Conservation (phyloP, 306 rosid genomes). For the Cicer cuneatum region DNA sequence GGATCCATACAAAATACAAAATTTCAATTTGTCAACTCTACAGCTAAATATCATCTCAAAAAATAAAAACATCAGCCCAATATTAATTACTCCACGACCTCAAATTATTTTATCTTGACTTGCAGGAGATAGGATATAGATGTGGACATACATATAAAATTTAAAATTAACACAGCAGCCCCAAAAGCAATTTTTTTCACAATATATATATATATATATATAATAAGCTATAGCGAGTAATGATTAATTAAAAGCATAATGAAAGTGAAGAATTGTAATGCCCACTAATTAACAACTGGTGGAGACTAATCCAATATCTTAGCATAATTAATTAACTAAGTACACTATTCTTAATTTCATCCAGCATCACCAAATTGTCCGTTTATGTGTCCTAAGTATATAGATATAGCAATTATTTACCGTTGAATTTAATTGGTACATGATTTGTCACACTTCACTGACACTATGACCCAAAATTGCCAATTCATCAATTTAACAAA, state of each 20-base stretch:
- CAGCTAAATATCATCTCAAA: neutral
- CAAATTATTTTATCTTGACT: conserved; percentile 56
- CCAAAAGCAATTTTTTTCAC: conserved; percentile 35
- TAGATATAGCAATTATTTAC: too few species aligned
- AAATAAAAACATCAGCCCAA: neutral
- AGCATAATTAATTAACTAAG: neutral
- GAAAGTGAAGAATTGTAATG: conserved; percentile 45
- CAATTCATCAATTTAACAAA: conserved; percentile 34
- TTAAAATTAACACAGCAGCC: conserved; percentile 39
- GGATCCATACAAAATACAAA: conserved; percentile 3
- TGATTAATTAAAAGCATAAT: conserved; percentile 47
- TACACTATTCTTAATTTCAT: conserved; percentile 17
- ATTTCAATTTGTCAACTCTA: conserved; percentile 1
- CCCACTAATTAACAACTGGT: conserved; percentile 45
- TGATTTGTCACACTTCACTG: conserved; percentile 48
- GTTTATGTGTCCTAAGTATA: conserved; percentile 33
- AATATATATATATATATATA: conserved; percentile 13
- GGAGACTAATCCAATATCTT: conserved; percentile 33
- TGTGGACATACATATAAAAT: conserved; percentile 32
- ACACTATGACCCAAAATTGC: conserved; percentile 40
- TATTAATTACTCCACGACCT: conserved; percentile 18
- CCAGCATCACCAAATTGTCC: conserved; percentile 42
- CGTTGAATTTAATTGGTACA: conserved; percentile 14
- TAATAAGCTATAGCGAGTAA: conserved; percentile 34
- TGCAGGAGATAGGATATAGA: conserved; percentile 36